phyloP scores from a whole-genome alignment of 805 yeast genomes.

The Ogataea pilisensis region DNA sequence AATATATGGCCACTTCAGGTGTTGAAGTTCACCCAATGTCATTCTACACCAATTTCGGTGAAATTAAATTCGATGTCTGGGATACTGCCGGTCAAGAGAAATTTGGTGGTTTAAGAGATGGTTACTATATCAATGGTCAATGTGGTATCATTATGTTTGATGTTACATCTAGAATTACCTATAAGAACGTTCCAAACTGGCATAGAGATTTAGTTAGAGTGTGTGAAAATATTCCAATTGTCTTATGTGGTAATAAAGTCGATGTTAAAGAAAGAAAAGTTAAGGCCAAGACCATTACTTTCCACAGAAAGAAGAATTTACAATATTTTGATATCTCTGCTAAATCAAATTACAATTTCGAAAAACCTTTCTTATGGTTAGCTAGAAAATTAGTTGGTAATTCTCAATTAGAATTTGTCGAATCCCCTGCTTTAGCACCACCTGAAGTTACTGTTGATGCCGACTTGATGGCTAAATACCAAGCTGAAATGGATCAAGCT shows the following conservation, averaged over 20 bases:
- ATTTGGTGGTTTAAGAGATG: slow-evolving; percentile 99
- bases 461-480: slow-evolving; percentile 95
- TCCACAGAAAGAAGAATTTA: slow-evolving; percentile 99
- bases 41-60: slow-evolving; percentile 97
- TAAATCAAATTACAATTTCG: slow-evolving; percentile 98
- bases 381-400: slow-evolving; percentile 99
- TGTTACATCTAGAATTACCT: slow-evolving; percentile 98
- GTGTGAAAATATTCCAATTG: slow-evolving; percentile 99
- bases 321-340: slow-evolving; percentile 99
- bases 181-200: slow-evolving; percentile 99
- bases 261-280: slow-evolving; percentile 99
- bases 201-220: slow-evolving; percentile 99
- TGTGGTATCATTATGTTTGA: slow-evolving; percentile 99
- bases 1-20: slow-evolving; percentile 98
- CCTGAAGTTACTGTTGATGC: slow-evolving; percentile 98
- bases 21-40: slow-evolving; percentile 99
- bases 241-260: slow-evolving; percentile 98
- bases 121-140: slow-evolving; percentile 98
- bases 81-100: slow-evolving; percentile 99
- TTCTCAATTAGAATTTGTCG: slow-evolving; percentile 97
- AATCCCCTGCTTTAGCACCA: slow-evolving; percentile 99
- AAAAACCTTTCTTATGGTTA: slow-evolving; percentile 99
- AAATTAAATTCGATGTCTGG: slow-evolving; percentile 99
- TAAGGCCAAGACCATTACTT: slow-evolving; percentile 98
- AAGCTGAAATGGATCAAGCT: slow-evolving; percentile 99